Conservation (phyloP, 2,329 filamentous ascomycete species). For the Aspergillus chevalieri region DNA sequence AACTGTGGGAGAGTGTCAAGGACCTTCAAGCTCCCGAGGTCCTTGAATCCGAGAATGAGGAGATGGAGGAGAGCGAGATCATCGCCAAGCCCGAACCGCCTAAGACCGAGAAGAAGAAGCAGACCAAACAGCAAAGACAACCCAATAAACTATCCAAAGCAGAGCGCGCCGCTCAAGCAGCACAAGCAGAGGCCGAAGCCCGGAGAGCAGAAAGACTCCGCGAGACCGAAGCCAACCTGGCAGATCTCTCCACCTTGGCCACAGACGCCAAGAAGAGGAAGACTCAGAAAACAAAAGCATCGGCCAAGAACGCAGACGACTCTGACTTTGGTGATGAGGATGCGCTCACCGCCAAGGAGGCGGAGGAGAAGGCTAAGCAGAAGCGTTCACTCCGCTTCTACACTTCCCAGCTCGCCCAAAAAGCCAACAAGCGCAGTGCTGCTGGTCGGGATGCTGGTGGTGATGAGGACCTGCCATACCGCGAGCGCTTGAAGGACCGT, state of each 20-base stretch:
- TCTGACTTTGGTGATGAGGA: slow-evolving; percentile 95
- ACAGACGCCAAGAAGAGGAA: slow-evolving; percentile 46
- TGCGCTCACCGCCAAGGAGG: slow-evolving; percentile 66
- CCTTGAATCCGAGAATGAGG: slow-evolving; percentile 16
- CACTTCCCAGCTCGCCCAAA: slow-evolving; percentile 94
- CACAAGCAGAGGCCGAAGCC: slow-evolving; percentile 50
- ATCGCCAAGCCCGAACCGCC: slow-evolving; percentile 16
- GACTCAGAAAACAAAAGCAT: slow-evolving; percentile 25
- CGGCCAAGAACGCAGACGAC: slow-evolving; percentile 47
- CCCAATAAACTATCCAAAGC: slow-evolving; percentile 45
- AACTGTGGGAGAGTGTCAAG: slow-evolving; percentile 72
- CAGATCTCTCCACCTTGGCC: slow-evolving; percentile 60
- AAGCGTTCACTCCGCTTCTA: slow-evolving; percentile 96
- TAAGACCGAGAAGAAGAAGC: slow-evolving; percentile 21
- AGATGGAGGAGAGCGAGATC: slow-evolving; percentile 11
- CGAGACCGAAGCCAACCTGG: slow-evolving; percentile 63
- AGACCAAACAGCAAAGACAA: slow-evolving; percentile 32
- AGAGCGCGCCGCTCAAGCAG: slow-evolving; percentile 46
- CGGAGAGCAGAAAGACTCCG: slow-evolving; percentile 49
- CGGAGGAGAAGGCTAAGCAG: slow-evolving; percentile 78
- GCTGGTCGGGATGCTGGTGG: slow-evolving; percentile 58
- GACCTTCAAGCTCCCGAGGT: slow-evolving; percentile 51
- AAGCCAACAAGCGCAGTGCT: slow-evolving; percentile 69
- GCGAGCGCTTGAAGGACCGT: slow-evolving; percentile 79
- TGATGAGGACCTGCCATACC: slow-evolving; percentile 63